Evolutionary conservation across 2,329 filamentous ascomycete genomes (phyloP).

Genomic region (Metarhizium robertsii): DNA sequence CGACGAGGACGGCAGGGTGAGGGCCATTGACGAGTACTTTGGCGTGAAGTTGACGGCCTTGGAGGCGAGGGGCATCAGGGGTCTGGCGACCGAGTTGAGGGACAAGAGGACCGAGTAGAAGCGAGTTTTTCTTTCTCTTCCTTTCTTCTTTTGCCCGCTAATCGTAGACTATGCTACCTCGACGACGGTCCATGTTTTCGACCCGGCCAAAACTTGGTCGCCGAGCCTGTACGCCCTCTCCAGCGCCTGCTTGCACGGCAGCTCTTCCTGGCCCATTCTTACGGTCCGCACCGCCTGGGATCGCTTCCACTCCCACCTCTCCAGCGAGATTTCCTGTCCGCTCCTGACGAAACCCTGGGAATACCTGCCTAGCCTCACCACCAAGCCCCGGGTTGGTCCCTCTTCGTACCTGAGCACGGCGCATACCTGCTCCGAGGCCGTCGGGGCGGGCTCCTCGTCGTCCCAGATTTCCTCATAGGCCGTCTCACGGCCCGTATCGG

Average conservation of each 20-base stretch:
- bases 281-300: constrained; percentile 21
- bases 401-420: constrained; percentile 32
- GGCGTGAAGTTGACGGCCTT: constrained; percentile 33
- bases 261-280: constrained; percentile 21
- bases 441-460: neutral
- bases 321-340: constrained; percentile 33
- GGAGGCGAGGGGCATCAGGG: constrained; percentile 39
- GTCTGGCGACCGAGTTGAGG: constrained; percentile 18
- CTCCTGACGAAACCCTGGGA: constrained; percentile 46
- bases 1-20: constrained; percentile 38
- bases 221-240: neutral
- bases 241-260: constrained; percentile 25
- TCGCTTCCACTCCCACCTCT: constrained; percentile 43
- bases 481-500: constrained; percentile 36
- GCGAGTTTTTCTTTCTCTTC: too few species aligned
- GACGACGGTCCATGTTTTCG: constrained; percentile 9
- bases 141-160: neutral
- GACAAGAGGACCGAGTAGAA: neutral
- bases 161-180: constrained; percentile 4
- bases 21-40: constrained; percentile 40
- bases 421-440: constrained; percentile 10
- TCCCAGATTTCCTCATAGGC: constrained; percentile 48
- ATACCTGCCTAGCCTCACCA: constrained; percentile 43
- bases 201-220: neutral
- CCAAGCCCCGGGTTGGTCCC: constrained; percentile 33